Conservation (phyloP, 768 basidiomycete genomes). For the Naematelia aurantialba region DNA sequence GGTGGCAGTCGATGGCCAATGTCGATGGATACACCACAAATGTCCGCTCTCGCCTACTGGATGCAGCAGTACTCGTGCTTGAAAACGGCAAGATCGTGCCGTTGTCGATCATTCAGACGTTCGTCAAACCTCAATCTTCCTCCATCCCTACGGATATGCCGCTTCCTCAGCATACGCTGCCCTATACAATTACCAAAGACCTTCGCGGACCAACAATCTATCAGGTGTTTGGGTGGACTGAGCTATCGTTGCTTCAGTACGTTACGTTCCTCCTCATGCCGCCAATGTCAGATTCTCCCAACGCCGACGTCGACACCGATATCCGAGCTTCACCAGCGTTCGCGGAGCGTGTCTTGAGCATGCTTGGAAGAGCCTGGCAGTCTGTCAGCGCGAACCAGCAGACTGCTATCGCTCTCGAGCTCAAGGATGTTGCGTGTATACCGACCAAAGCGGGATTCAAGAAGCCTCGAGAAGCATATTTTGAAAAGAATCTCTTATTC, state of each 20-base stretch:
- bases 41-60: constrained; percentile 62
- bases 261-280: constrained; percentile 61
- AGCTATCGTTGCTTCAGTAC: constrained; percentile 75
- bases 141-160: constrained; percentile 71
- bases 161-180: constrained; percentile 68
- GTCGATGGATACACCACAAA: constrained; percentile 46
- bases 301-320: constrained; percentile 57
- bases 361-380: constrained; percentile 70
- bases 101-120: constrained; percentile 66
- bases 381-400: constrained; percentile 58
- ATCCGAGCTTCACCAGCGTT: constrained; percentile 65
- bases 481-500: constrained; percentile 79
- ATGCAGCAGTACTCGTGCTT: constrained; percentile 62
- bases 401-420: constrained; percentile 55
- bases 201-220: constrained; percentile 33
- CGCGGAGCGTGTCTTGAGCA: constrained; percentile 71
- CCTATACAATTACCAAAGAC: constrained; percentile 61
- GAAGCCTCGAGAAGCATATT: constrained; percentile 69
- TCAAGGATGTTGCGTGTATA: constrained; percentile 61
- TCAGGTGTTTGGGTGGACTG: constrained; percentile 68
- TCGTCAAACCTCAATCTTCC: constrained; percentile 63
- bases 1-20: constrained; percentile 66
- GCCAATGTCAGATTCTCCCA: constrained; percentile 47
- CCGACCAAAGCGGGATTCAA: constrained; percentile 73
- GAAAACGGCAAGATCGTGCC: constrained; percentile 59